phyloP scores from a whole-genome alignment of 176 grass and related monocot species.

The Phoenix dactylifera region DNA sequence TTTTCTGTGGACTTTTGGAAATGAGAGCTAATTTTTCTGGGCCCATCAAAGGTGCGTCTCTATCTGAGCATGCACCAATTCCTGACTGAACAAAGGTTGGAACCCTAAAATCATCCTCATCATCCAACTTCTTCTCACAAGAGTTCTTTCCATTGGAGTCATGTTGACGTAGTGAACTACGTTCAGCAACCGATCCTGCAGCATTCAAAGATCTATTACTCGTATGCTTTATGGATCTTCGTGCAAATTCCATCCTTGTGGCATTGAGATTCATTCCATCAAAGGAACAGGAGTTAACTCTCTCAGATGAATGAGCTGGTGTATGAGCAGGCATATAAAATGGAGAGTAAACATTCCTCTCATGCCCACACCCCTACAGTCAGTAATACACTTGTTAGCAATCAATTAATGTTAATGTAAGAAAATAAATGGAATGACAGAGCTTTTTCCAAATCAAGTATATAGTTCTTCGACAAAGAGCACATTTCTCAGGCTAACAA shows the following conservation, averaged over 20 bases:
- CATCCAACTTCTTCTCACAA: constrained; percentile 2
- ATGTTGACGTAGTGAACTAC: background rate
- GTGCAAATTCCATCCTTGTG: too few species aligned
- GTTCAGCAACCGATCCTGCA: constrained; percentile 1
- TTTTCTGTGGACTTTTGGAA: background rate
- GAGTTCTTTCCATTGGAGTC: background rate
- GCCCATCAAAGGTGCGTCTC: background rate
- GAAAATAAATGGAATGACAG: background rate
- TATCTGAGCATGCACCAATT: background rate
- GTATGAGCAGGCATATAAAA: background rate
- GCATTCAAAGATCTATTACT: background rate
- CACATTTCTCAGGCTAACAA: too few species aligned
- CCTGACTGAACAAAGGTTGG: constrained; percentile 4
- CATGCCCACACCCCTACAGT: background rate
- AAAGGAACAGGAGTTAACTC: background rate
- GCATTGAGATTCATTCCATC: too few species aligned
- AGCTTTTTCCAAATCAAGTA: too few species aligned
- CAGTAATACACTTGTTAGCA: constrained; percentile 20
- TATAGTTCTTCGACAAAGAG: too few species aligned
- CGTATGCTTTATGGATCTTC: too few species aligned
- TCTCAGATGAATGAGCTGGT: background rate
- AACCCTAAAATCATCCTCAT: constrained; percentile 13
- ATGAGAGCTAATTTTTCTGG: background rate
- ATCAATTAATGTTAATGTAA: constrained; percentile 6
- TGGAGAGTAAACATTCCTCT: background rate